Evolutionary conservation across 768 basidiomycete species (phyloP), one percentile per base, ranked within the genome.

Genomic region (Wakefieldia striispora): DNA sequence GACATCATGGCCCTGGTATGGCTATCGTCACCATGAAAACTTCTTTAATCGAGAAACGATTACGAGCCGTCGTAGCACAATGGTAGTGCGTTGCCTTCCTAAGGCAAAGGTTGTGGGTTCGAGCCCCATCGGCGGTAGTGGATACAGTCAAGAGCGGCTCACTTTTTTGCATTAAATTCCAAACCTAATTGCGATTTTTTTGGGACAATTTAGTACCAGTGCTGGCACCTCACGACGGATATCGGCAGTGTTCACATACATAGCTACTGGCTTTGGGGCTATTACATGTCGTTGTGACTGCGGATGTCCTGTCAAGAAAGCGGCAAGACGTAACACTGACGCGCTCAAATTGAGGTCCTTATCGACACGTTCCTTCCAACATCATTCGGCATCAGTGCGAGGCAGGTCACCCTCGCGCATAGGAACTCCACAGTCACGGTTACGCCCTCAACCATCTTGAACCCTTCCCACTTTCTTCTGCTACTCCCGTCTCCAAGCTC

Each of bases 71-170:
- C 67, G 67, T 67, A 67, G 66, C 66, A 67, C 66, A 67, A 67
- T 67, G 66, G 66, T 68, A 67, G 66, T 67, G 66, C 66, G 66
- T 67, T 68, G 66, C 66, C 67, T 67, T 67, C 66, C 66, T 67
- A 67, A 67, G 66, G 66, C 66, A 68, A 67, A 67, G 66, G 66
- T 67, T 67, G 66, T 64, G 66, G 66, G 66, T 67, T 67, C 66
- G 66, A 67, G 49, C 67, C 66, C 66, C 66, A 64, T 67, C 67
- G 66, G 61, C 66, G 66, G 66, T 67, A 68, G 23, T 66, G 58
- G 67, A 54, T 49, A 45, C 20, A 21, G 11, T 33, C n/a, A 39
- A n/a, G 3, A 53, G 3, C 64, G 64, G 61, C 64, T 66, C 63
- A 26, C 4, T n/a, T 45, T 66, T n/a, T 55, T 53, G 7, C 33